Base-by-base conservation (phyloP, 2,329 filamentous ascomycete species). In the Fusarium foetens region DNA sequence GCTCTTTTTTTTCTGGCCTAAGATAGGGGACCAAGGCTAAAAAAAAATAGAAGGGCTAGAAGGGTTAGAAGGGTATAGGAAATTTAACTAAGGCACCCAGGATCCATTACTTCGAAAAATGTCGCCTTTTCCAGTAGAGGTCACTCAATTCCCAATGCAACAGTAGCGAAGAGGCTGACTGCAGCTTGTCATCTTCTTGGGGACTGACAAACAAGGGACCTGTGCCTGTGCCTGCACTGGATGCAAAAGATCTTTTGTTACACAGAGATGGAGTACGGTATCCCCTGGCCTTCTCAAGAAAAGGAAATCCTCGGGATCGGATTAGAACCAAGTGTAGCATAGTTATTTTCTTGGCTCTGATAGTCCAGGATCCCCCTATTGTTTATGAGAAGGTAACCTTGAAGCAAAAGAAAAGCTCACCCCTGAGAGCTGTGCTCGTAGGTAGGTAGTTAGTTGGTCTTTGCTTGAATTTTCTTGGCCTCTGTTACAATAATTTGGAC, bases 211-310 rank as follows among this genome's bases (percentile, higher is more conserved):
- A 63, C 41, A 59, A 36, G 19, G 41, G 41, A 43, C 59, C 33
- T 57, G 52, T 51, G 16, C 33, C 45, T 36, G 53, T 59, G 25
- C 60, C 43, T 60, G 54, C 68, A 72, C 46, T 58, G 58, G 64
- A 69, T 49, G 49, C n/a, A 52, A 52, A 36, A 54, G 61, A 63
- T 70, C 70, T 73, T 52, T 38, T 38, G 70, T 73, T 49, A 58
- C 45, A 73, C 70, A 72, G 48, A 73, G 41, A 63, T 66, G 57
- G 41, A 38, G 53, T 60, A 41, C 8, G 19, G 36, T 39, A 29
- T 54, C 62, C 52, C 61, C 59, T 58, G 38, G 43, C 25, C 33
- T 9, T 57, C 14, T 33, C 12, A 14, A 23, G 49, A 45, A 61
- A 51, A 29, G 52, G 38, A 58, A 59, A 66, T 45, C 51, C 51